A percentile compares a stretch with the other conserved stretches of the same genome.
Conservation (phyloP, 2,329 filamentous ascomycete species). For the Epichloe scottii region DNA sequence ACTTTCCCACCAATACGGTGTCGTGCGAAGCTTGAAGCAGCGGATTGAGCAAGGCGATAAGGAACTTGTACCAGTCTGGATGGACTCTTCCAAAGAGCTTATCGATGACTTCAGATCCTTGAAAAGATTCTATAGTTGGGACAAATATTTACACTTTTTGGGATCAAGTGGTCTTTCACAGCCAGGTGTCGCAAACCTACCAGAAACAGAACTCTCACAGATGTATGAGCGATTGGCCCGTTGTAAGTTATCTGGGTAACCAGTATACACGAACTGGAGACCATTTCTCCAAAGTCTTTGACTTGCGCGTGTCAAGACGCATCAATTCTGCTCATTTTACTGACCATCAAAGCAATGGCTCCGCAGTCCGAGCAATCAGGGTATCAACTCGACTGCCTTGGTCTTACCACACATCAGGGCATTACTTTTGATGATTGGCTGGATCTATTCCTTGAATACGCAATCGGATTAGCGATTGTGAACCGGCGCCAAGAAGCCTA, state of each 20-base stretch:
- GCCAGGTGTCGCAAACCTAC: constrained; percentile 11
- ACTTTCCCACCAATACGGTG: constrained; percentile 28
- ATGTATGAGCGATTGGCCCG: constrained; percentile 44
- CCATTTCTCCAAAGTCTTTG: too few relatives aligned
- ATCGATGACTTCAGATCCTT: constrained; percentile 52
- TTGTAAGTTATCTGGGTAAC: constrained; percentile 28
- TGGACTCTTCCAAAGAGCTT: constrained; percentile 45
- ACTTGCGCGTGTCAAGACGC: too few relatives aligned
- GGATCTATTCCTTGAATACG: constrained; percentile 80
- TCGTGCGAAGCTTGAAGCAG: constrained; percentile 29
- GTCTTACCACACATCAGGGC: constrained; percentile 45
- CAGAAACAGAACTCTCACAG: constrained; percentile 34
- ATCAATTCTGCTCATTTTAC: not conserved
- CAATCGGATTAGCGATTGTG: constrained; percentile 58
- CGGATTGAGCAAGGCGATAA: constrained; percentile 28
- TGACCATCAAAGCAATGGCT: constrained; percentile 7
- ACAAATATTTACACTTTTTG: constrained; percentile 49
- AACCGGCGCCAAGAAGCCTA: constrained; percentile 64
- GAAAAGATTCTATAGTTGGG: constrained; percentile 54
- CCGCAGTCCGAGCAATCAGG: constrained; percentile 6
- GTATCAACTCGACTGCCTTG: not conserved
- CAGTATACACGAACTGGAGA: not conserved
- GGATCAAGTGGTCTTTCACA: constrained; percentile 21
- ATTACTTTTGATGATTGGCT: constrained; percentile 79
- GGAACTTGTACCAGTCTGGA: constrained; percentile 39